phyloP scores from a whole-genome alignment of 768 basidiomycete species.

The Rhizopogon vinicolor region DNA sequence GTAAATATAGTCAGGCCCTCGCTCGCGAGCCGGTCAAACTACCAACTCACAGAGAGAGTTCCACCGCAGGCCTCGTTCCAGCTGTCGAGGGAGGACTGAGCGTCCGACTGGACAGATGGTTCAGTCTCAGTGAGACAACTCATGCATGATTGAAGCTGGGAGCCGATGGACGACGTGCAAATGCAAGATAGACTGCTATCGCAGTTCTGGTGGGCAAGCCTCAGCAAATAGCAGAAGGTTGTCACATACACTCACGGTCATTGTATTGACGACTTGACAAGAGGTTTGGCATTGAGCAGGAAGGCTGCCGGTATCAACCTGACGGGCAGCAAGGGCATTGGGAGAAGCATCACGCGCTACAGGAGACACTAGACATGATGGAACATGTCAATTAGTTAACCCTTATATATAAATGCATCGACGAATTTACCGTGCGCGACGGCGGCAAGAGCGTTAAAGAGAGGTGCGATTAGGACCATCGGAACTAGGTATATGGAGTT shows the following conservation, averaged over 20 bases:
- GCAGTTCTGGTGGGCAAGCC: constrained; percentile 8
- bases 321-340: constrained; percentile 16
- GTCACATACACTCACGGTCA: constrained; percentile 9
- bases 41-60: constrained; percentile 12
- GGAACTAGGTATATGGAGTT: neutral
- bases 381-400: neutral
- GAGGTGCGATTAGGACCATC: constrained; percentile 19
- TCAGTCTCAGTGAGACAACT: constrained; percentile 10
- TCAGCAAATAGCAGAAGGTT: neutral
- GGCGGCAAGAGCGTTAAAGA: constrained; percentile 10
- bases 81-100: constrained; percentile 5
- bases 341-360: neutral
- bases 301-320: constrained; percentile 6
- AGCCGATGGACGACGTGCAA: constrained; percentile 10
- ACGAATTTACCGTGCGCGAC: constrained; percentile 10
- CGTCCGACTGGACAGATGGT: neutral
- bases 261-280: constrained; percentile 14
- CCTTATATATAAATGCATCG: too few species aligned
- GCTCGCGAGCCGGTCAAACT: neutral
- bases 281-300: constrained; percentile 17
- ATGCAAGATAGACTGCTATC: constrained; percentile 1
- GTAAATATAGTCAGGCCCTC: neutral
- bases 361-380: neutral
- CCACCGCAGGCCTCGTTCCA: constrained; percentile 17
- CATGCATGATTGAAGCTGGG: constrained; percentile 14